A percentile compares a stretch with the other conserved stretches of the same genome.
These are phyloP conservation scores for Clathrus columnatus DNA, from an alignment of 768 basidiomycete species.

Conservation along the genomic window DNA sequence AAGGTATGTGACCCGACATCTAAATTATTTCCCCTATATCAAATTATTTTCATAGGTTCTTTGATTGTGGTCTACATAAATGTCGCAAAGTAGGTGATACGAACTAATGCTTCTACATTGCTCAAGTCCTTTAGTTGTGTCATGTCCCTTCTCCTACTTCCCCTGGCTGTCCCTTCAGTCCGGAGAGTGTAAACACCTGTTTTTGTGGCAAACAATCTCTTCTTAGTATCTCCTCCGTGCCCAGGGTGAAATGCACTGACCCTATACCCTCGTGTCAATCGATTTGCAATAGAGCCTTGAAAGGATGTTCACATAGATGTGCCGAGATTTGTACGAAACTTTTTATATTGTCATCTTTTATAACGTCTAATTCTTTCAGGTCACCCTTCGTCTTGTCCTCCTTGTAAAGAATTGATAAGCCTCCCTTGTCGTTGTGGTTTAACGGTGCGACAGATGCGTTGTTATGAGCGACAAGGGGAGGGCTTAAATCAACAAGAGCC, in stretches of 20 bases:
- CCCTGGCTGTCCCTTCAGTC: slow-evolving; percentile 65
- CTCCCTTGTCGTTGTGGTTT: slow-evolving; percentile 84
- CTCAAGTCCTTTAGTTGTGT: slow-evolving; percentile 32
- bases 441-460: slow-evolving; percentile 47
- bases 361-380: slow-evolving; percentile 5
- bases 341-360: not conserved
- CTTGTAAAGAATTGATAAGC: slow-evolving; percentile 61
- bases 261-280: slow-evolving; percentile 76
- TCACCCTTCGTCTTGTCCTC: slow-evolving; percentile 73
- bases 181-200: slow-evolving; percentile 57
- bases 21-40: not conserved
- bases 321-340: slow-evolving; percentile 36
- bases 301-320: slow-evolving; percentile 70
- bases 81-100: slow-evolving; percentile 43
- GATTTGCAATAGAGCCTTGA: slow-evolving; percentile 54
- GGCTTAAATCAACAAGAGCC: slow-evolving; percentile 40
- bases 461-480: slow-evolving; percentile 33
- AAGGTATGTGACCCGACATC: slow-evolving; percentile 29
- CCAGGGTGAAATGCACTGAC: slow-evolving; percentile 47
- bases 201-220: slow-evolving; percentile 67
- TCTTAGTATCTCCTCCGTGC: slow-evolving; percentile 13
- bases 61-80: slow-evolving; percentile 68
- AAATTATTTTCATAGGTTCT: slow-evolving; percentile 33
- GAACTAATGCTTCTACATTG: not conserved
- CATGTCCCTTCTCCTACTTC: slow-evolving; percentile 61